A percentile compares a stretch with the other conserved stretches of the same genome.
Evolutionary conservation across 106 monocot genomes (phyloP).

Genomic region (Apostasia ramifera): DNA sequence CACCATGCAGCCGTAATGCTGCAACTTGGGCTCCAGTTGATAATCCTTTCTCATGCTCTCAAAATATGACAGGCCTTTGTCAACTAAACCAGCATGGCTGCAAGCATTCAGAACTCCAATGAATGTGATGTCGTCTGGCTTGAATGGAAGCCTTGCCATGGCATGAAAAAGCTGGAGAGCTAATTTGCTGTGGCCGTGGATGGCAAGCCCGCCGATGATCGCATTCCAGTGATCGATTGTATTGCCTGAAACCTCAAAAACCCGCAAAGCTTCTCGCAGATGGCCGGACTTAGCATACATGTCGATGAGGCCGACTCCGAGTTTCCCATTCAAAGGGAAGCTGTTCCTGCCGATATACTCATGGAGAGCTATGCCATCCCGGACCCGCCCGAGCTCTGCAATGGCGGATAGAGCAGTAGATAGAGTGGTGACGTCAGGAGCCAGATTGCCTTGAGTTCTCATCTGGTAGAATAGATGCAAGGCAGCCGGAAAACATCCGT

Average conservation of each 20-base stretch:
- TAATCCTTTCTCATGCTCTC: slow-evolving; percentile 28
- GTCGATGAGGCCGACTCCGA: slow-evolving; percentile 47
- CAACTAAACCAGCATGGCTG: slow-evolving; percentile 52
- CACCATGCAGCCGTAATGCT: slow-evolving; percentile 70
- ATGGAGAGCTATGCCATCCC: slow-evolving; percentile 34
- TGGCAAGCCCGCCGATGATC: slow-evolving; percentile 46
- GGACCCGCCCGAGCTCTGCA: slow-evolving; percentile 25
- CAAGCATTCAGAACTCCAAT: slow-evolving; percentile 51
- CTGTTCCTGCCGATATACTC: slow-evolving; percentile 17
- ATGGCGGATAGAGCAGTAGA: slow-evolving; percentile 35
- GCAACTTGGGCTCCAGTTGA: slow-evolving; percentile 29
- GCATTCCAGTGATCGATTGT: slow-evolving; percentile 57
- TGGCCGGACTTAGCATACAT: slow-evolving; percentile 65
- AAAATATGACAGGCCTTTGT: slow-evolving; percentile 39
- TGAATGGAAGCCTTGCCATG: slow-evolving; percentile 19
- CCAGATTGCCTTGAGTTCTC: slow-evolving; percentile 9
- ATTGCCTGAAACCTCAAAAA: slow-evolving; percentile 28
- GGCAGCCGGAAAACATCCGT: slow-evolving; percentile 24
- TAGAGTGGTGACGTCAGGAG: slow-evolving; percentile 31
- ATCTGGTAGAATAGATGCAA: slow-evolving; percentile 35
- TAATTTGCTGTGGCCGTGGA: slow-evolving; percentile 31
- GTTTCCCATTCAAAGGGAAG: slow-evolving; percentile 31
- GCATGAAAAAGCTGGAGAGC: slow-evolving; percentile 36
- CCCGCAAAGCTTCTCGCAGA: slow-evolving; percentile 28
- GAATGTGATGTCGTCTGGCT: slow-evolving; percentile 59